Conservation (phyloP, 2,329 filamentous ascomycete genomes). For the Chaetothyriales sp. region DNA sequence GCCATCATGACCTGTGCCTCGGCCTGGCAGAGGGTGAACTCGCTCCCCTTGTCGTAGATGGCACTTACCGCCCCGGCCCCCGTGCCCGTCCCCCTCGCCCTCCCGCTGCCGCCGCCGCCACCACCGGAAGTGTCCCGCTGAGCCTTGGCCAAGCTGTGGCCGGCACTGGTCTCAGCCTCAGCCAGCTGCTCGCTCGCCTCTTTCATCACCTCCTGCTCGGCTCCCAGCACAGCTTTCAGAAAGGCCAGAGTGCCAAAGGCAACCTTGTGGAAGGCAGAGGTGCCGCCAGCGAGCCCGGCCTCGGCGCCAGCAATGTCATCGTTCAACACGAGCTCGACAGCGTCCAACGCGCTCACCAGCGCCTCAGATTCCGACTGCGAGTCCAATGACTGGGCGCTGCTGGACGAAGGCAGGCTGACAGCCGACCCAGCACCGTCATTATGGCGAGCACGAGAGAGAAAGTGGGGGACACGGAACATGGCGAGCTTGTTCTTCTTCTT, state of each 20-base stretch:
- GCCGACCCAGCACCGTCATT: too few relatives aligned
- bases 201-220: slow-evolving; percentile 82
- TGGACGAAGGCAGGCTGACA: slow-evolving; percentile 5
- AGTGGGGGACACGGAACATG: background rate
- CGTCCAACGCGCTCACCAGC: slow-evolving; percentile 22
- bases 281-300: slow-evolving; percentile 41
- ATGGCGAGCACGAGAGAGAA: background rate
- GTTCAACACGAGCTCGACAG: slow-evolving; percentile 62
- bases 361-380: slow-evolving; percentile 41
- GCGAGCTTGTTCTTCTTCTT: background rate
- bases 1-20: slow-evolving; percentile 81
- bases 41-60: slow-evolving; percentile 70
- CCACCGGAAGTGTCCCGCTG: slow-evolving; percentile 38
- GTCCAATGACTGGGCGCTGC: slow-evolving; percentile 41
- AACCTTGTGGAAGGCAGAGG: slow-evolving; percentile 77
- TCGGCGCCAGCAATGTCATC: slow-evolving; percentile 82
- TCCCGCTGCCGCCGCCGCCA: too few relatives aligned
- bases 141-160: slow-evolving; percentile 60
- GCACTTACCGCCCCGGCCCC: slow-evolving; percentile 34
- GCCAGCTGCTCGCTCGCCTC: slow-evolving; percentile 60
- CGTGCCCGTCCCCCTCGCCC: too few relatives aligned
- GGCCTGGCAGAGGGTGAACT: slow-evolving; percentile 71
- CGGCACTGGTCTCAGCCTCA: slow-evolving; percentile 61
- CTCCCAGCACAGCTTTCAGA: slow-evolving; percentile 70
- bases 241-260: slow-evolving; percentile 71